Evolutionary conservation across 2,329 filamentous ascomycete genomes (phyloP).

Genomic region (Cytospora mali): DNA sequence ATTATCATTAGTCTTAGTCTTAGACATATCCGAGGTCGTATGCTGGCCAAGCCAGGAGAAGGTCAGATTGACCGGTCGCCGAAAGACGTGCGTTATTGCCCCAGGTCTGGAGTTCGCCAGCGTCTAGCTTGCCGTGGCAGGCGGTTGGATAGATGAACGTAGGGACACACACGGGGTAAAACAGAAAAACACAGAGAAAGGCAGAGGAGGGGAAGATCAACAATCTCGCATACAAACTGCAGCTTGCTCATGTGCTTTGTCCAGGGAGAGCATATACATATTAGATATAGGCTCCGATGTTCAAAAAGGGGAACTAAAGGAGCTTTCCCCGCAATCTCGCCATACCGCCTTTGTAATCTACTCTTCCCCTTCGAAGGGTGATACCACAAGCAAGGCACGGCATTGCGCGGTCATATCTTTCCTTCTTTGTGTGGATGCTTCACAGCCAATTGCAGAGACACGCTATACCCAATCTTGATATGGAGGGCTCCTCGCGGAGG

Average conservation of each 20-base stretch:
- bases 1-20: neutral
- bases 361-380: neutral
- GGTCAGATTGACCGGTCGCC: neutral
- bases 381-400: slow-evolving; percentile 9
- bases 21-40: slow-evolving; percentile 10
- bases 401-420: neutral
- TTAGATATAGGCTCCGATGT: neutral
- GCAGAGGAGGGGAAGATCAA: no score
- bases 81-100: neutral
- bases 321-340: slow-evolving; percentile 12
- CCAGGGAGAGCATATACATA: neutral
- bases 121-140: no score
- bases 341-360: neutral
- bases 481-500: neutral
- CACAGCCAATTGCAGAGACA: neutral
- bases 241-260: neutral
- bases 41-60: neutral
- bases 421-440: neutral
- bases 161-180: no score
- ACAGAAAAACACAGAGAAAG: no score
- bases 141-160: no score
- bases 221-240: neutral
- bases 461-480: neutral
- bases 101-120: neutral
- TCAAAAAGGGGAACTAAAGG: neutral